Evolutionary conservation across 1,139 yeast genomes (phyloP), one percentile per base, ranked within the genome.

Genomic region (Suhomyces bribrorum): DNA sequence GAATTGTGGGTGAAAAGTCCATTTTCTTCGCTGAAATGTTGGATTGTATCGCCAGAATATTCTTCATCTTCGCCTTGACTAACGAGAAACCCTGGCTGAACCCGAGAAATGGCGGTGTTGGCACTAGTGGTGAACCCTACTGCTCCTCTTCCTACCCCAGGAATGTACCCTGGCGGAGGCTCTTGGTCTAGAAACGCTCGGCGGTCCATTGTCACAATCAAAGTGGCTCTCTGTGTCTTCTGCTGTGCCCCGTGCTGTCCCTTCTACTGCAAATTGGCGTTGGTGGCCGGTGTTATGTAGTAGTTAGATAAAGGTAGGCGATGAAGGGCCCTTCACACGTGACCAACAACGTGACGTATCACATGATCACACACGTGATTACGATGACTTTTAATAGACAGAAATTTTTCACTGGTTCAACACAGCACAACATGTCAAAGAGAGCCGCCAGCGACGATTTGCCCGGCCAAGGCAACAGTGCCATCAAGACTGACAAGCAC

Each of bases 71-170:
- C 61, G 17, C 57, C 64, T 16, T 57, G 57, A 34, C 63, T 59
- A 5, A 62, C 49, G 1, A 66, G 66, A 30, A 60, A 62, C 16
- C 66, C 72, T 7, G 71, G 67, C 27, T 63, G 65, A 16, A 66
- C 56, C 26, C 66, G 58, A 1, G 73, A 70, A 2, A 75, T 68
- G 1, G 84, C 86, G n/a, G 84, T 64, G 48, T 85, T 95, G 2
- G 92, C 86, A 43, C 88, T 76, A 0, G 96, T 86, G 0, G 92
- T 81, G 59, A 90, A 90, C 1, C 97, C 97, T 0, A 87, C 79
- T 2, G 97, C 98, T 13, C 98, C 98, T 56, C 98, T 72, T 0
- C 97, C 98, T 7, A 89, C 65, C 23, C 98, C 98, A 2, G 97
- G 86, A 27, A 89, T 77, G 57, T 92, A 92, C 5, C 95, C 95